Base-by-base conservation (phyloP, 371 early-diverging fungal genomes). In the Circinella minor region DNA sequence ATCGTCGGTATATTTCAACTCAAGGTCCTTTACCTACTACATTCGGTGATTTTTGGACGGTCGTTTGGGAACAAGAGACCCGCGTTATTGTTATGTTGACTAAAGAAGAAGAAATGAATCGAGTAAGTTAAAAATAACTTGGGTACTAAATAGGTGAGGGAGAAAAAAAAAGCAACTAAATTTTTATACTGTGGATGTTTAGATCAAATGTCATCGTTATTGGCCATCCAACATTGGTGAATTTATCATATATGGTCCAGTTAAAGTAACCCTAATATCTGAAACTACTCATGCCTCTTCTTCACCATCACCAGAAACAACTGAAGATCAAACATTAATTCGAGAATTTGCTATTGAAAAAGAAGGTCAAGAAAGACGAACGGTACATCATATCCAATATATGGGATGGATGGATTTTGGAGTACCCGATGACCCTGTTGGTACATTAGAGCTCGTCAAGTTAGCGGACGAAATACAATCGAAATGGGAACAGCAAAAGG, bases 361-460 rank as follows among this genome's bases (percentile, higher is more conserved):
- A 11, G 71, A 55, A 27, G 27, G 27, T 27, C 59, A 54, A 0
- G 20, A 63, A 54, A 3, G 84, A 74, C 82, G 92, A 8, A 73
- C 71, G 4, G 81, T 94, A 5, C 86, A 90, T 15, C 94, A 94
- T 68, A 73, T 96, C 14, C 96, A 96, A 65, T 96, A 91, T 71
- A 82, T 86, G 27, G 94, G 88, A n/a, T 97, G 98, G 98, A 94
- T 93, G 57, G 98, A 97, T 72, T 93, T 94, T 73, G 92, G 91
- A 14, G 91, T 91, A 14, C 93, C 93, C 4, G 89, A 88, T 46
- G 79, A 85, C 46, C 90, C 89, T 11, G 51, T 81, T 8, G 83
- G 84, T 1, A 89, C 92, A 13, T 79, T 93, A 4, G 75, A 81
- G 63, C 76, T 92, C 18, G 77, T 92, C 20, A 81, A 91, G 66